Evolutionary conservation across 805 yeast species (phyloP).

Genomic region (Starmerella potacharoeniae): DNA sequence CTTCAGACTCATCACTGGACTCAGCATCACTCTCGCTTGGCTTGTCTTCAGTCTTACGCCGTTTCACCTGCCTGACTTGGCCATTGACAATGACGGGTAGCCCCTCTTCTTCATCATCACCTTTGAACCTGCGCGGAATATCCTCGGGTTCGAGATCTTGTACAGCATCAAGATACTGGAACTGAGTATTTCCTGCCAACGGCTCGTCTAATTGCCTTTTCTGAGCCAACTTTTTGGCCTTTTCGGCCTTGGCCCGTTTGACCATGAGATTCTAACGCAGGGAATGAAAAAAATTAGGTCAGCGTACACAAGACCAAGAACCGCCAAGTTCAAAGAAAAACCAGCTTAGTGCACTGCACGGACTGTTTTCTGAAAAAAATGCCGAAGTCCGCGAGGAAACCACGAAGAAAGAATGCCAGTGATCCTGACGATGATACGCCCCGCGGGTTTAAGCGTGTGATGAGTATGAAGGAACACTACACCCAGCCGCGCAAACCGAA

Average conservation of each 20-base stretch:
- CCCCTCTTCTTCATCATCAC: constrained; percentile 43
- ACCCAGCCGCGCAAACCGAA: constrained; percentile 2
- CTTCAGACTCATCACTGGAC: constrained; percentile 20
- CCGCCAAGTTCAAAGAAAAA: not conserved
- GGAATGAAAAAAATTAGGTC: constrained; percentile 3
- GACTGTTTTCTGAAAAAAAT: not conserved
- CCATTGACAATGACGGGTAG: constrained; percentile 73
- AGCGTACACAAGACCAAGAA: not conserved
- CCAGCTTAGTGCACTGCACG: not conserved
- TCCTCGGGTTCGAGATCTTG: constrained; percentile 48
- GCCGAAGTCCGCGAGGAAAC: not conserved
- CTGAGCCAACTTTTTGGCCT: constrained; percentile 6
- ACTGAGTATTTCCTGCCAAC: constrained; percentile 2
- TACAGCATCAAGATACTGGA: constrained; percentile 11
- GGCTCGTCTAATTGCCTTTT: constrained; percentile 15
- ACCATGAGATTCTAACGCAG: not conserved
- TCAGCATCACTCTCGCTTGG: constrained; percentile 25
- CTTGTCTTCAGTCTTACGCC: constrained; percentile 24
- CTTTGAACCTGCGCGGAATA: constrained; percentile 47
- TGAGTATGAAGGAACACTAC: constrained; percentile 20
- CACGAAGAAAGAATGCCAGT: constrained; percentile 8
- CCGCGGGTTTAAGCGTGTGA: constrained; percentile 25
- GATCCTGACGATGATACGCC: constrained; percentile 29
- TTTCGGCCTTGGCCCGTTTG: constrained; percentile 7
- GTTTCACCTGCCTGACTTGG: constrained; percentile 49